Conservation (phyloP, 139 green algal species). For the Ettlia oleoabundans region DNA sequence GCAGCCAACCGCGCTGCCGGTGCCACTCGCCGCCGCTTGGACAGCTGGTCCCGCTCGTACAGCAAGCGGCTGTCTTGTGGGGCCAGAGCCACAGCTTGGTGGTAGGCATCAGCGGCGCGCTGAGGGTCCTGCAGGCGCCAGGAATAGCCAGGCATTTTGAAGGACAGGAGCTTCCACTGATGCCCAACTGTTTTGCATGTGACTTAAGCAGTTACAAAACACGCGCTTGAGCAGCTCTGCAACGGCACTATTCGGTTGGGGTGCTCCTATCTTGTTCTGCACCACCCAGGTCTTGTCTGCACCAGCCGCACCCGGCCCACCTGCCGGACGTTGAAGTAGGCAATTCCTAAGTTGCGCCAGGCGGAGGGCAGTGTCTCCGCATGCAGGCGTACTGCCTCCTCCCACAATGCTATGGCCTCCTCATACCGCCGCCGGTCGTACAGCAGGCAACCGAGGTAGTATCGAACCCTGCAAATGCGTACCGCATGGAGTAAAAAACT, state of each 20-base stretch:
- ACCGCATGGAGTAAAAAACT: too few species aligned
- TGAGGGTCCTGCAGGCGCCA: not conserved
- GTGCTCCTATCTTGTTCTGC: too few species aligned
- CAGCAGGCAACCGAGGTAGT: constrained; percentile 23
- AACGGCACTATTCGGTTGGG: too few species aligned
- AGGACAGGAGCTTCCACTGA: too few species aligned
- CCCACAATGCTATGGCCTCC: constrained; percentile 16
- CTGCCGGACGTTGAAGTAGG: not conserved
- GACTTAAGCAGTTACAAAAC: too few species aligned
- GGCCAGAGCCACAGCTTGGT: not conserved
- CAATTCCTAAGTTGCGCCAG: constrained; percentile 20
- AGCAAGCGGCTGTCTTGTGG: constrained; percentile 11
- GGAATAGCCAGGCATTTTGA: not conserved
- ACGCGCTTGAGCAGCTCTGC: too few species aligned
- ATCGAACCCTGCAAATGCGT: constrained; percentile 9
- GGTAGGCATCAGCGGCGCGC: not conserved
- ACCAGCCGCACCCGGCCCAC: not conserved
- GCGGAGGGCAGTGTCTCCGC: constrained; percentile 8
- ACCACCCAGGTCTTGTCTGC: not conserved
- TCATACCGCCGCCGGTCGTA: constrained; percentile 10
- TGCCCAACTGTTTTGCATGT: too few species aligned
- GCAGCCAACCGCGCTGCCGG: not conserved
- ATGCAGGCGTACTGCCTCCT: not conserved
- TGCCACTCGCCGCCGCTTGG: not conserved
- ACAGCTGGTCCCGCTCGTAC: constrained; percentile 24